A percentile compares a stretch with the other conserved stretches of the same genome.
Evolutionary conservation across 768 basidiomycete species (phyloP).

Genomic region (Leccinum aurantiacum): DNA sequence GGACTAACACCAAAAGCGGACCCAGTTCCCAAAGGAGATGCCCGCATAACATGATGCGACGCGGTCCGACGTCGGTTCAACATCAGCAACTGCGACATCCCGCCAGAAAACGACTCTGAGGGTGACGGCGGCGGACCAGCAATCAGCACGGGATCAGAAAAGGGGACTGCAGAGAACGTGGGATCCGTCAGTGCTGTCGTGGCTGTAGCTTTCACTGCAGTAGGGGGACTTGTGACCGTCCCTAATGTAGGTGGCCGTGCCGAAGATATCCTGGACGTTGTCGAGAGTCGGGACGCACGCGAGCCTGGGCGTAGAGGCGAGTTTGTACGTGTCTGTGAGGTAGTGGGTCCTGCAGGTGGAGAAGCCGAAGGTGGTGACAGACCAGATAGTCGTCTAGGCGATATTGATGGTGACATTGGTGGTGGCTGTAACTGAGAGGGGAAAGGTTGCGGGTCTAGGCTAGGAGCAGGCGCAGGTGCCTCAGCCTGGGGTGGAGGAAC

Average conservation of each 20-base stretch:
- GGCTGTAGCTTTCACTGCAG: constrained; percentile 56
- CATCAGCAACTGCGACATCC: constrained; percentile 46
- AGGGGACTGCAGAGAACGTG: constrained; percentile 45
- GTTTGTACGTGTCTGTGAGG: constrained; percentile 33
- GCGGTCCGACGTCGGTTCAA: constrained; percentile 52
- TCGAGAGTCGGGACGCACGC: constrained; percentile 66
- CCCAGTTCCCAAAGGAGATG: constrained; percentile 44
- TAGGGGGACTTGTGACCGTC: constrained; percentile 41
- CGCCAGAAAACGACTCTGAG: constrained; percentile 61
- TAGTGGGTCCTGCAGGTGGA: constrained; percentile 37
- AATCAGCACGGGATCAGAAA: constrained; percentile 28
- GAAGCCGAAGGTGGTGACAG: constrained; percentile 5
- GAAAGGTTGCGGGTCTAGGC: constrained; percentile 3
- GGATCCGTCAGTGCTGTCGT: constrained; percentile 69
- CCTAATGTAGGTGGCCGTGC: constrained; percentile 63
- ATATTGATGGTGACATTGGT: constrained; percentile 19
- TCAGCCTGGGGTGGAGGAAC: constrained; percentile 30
- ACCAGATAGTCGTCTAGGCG: constrained; percentile 1
- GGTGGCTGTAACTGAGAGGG: constrained; percentile 37
- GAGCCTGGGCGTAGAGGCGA: constrained; percentile 74
- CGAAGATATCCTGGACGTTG: constrained; percentile 66
- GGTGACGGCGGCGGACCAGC: constrained; percentile 57
- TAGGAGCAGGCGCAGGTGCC: constrained; percentile 31
- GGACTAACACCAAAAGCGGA: neutral
- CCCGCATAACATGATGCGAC: constrained; percentile 56